Evolutionary conservation across 1,139 yeast genomes (phyloP), one percentile per base, ranked within the genome.

Genomic region (Meyerozyma guilliermondii): DNA sequence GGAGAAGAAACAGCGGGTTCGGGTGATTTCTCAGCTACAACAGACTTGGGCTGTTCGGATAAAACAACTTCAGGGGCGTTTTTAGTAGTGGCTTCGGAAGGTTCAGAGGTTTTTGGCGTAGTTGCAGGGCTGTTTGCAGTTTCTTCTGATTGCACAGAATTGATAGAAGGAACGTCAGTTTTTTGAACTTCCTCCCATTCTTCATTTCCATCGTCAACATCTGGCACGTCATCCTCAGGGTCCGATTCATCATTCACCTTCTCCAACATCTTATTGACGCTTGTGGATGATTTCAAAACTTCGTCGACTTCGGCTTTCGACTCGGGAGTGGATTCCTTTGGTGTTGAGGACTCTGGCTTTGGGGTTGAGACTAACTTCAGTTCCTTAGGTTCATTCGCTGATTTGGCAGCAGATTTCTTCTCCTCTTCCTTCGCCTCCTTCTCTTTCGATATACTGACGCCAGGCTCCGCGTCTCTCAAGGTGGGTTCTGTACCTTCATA

Each of bases 401-500:
- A n/a, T 48, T 45, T 8, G 30, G 24, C 14, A 29, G 48, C n/a
- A 16, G 44, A 27, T 37, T 43, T 40, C 50, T 50, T 55, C 57
- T 40, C 63, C 41, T 36, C 43, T 38, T 54, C 56, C 7, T 18
- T 16, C 2, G 27, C 22, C 41, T 61, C 59, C 48, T 66, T 63
- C 13, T 43, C 59, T n/a, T 51, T 58, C 24, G 59, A 50, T 9
- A 67, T 58, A 23, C 46, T 56, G 2, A 61, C 55, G 7, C 57
- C 63, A 9, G 74, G 71, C 14, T 57, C 58, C 0, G 74, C 62
- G 44, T 67, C 70, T 43, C 59, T 59, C 34, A 68, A 51, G 14
- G 58, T 57, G 26, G 83, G 80, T 40, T 72, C 75, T n/a, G 76
- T 64, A 18, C 96, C 96, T 23, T 89, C 94, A 59, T 77, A 91